Conservation (phyloP, 768 basidiomycete species). For the Suillus discolor region DNA sequence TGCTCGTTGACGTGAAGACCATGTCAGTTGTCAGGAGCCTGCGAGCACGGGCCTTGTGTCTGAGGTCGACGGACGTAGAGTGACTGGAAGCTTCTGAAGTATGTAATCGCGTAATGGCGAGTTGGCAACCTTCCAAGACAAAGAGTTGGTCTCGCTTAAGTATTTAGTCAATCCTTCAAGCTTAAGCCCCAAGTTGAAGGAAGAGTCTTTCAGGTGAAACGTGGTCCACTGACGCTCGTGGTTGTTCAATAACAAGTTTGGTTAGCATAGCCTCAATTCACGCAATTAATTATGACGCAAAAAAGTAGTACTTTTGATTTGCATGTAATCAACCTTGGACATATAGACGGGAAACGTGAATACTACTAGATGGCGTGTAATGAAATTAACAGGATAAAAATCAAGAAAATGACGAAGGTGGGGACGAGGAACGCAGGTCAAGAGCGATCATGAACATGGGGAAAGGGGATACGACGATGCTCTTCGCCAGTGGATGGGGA, state of each 20-base stretch:
- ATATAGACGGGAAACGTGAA: neutral
- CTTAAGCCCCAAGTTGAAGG: neutral
- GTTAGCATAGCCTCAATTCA: neutral
- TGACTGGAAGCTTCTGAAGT: constrained; percentile 17
- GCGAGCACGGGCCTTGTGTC: constrained; percentile 27
- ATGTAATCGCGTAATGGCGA: constrained; percentile 24
- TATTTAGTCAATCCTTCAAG: neutral
- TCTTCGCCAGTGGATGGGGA: constrained; percentile 51
- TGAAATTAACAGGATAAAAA: constrained; percentile 4
- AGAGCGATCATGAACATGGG: constrained; percentile 6
- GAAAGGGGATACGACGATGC: constrained; percentile 56
- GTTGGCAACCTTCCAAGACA: neutral
- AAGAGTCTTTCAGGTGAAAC: neutral
- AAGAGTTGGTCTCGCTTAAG: neutral
- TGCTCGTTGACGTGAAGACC: constrained; percentile 36
- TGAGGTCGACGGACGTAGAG: constrained; percentile 34
- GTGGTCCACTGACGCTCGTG: neutral
- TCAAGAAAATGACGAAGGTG: constrained; percentile 2
- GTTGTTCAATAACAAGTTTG: neutral
- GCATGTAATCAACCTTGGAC: neutral
- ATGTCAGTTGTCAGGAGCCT: constrained; percentile 17
- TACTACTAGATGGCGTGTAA: constrained; percentile 3
- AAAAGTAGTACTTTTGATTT: constrained; percentile 7
- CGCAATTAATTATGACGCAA: neutral
- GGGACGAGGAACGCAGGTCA: neutral